Conservation (phyloP, 768 basidiomycete genomes). For the Lentinula detonsa region DNA sequence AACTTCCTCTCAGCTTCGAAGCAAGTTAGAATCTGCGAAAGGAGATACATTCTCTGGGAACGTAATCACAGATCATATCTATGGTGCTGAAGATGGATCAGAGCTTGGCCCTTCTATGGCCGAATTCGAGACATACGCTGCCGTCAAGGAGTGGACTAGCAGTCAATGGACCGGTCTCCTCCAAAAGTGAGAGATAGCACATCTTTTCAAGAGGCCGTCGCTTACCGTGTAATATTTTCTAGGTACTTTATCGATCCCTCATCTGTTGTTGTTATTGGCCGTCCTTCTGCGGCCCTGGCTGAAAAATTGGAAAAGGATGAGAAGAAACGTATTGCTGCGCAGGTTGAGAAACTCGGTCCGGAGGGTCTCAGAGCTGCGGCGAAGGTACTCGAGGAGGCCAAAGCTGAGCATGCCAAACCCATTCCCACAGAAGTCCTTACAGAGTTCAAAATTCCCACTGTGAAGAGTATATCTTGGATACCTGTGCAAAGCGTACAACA, state of each 20-base stretch:
- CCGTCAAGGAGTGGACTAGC: constrained; percentile 65
- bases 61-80: constrained; percentile 81
- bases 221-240: not conserved
- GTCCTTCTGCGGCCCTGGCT: constrained; percentile 80
- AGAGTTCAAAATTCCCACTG: constrained; percentile 86
- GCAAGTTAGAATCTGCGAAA: constrained; percentile 77
- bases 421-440: constrained; percentile 81
- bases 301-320: constrained; percentile 78
- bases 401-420: constrained; percentile 76
- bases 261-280: constrained; percentile 74
- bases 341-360: constrained; percentile 66
- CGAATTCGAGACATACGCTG: constrained; percentile 68
- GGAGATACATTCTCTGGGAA: constrained; percentile 73
- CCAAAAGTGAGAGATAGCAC: constrained; percentile 45
- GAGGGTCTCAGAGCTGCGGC: constrained; percentile 72
- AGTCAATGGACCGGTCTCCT: constrained; percentile 75
- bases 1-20: constrained; percentile 53
- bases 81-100: constrained; percentile 78
- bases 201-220: constrained; percentile 3
- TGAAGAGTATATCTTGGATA: constrained; percentile 91
- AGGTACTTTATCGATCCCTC: constrained; percentile 79
- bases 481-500: constrained; percentile 64
- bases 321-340: constrained; percentile 66
- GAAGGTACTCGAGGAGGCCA: constrained; percentile 70
- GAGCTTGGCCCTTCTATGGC: constrained; percentile 70